These are phyloP conservation scores for Dioszegia aurantiaca DNA, from an alignment of 768 basidiomycete species.

Conservation along the genomic window DNA sequence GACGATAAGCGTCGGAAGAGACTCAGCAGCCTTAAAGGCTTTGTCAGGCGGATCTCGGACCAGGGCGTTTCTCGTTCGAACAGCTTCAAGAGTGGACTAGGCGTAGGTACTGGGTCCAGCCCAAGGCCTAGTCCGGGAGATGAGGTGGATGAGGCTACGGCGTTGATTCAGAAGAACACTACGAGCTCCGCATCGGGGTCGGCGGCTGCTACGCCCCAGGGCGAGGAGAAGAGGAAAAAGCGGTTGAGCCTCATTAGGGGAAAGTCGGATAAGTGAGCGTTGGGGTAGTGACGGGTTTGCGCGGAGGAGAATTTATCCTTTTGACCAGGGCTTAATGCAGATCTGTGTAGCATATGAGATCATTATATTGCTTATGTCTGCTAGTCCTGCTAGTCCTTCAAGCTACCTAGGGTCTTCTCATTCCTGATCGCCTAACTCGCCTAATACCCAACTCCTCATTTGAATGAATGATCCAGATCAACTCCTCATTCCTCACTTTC, in stretches of 20 bases:
- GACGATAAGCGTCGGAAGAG: constrained; percentile 38
- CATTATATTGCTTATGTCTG: no score
- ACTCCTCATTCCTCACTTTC: not conserved
- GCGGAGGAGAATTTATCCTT: no score
- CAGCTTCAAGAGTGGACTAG: not conserved
- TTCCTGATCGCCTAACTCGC: not conserved
- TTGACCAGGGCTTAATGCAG: no score
- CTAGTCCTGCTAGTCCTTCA: no score
- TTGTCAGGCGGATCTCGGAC: constrained; percentile 45
- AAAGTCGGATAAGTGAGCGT: constrained; percentile 12
- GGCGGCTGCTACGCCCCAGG: not conserved
- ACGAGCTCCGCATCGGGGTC: not conserved
- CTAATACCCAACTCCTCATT: not conserved
- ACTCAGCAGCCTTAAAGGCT: constrained; percentile 39
- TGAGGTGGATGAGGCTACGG: constrained; percentile 12
- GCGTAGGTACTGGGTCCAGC: no score
- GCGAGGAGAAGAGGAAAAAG: constrained; percentile 19
- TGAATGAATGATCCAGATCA: not conserved
- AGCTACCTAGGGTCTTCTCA: no score
- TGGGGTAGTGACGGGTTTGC: not conserved
- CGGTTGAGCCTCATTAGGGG: constrained; percentile 11
- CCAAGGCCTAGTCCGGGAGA: not conserved
- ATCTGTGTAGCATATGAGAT: no score
- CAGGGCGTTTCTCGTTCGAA: constrained; percentile 28
- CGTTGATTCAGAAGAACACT: constrained; percentile 7